Conservation (phyloP, 2,329 filamentous ascomycete genomes). For the Dactylellina sp. region DNA sequence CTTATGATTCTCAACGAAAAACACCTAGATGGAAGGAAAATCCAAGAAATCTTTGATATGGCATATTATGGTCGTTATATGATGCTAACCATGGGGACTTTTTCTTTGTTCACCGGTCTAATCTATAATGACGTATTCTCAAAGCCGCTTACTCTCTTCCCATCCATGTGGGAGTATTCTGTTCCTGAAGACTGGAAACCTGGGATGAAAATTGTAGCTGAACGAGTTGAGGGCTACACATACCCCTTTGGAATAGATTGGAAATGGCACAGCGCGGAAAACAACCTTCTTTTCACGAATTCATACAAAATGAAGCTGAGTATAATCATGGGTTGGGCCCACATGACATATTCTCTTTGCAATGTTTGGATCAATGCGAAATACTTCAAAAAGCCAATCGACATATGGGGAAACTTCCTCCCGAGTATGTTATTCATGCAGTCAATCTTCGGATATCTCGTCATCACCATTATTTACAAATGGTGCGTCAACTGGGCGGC, state of each 20-base stretch:
- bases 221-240: slow-evolving; percentile 79
- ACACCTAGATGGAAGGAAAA: slow-evolving; percentile 82
- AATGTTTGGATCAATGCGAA: slow-evolving; percentile 92
- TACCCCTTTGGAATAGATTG: slow-evolving; percentile 97
- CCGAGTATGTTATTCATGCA: slow-evolving; percentile 99
- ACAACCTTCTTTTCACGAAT: slow-evolving; percentile 95
- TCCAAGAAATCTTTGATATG: slow-evolving; percentile 98
- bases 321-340: slow-evolving; percentile 94
- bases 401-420: slow-evolving; percentile 97
- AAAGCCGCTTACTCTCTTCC: slow-evolving; percentile 87
- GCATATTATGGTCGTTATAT: slow-evolving; percentile 99
- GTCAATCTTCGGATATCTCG: slow-evolving; percentile 95
- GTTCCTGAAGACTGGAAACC: slow-evolving; percentile 75
- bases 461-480: slow-evolving; percentile 95
- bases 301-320: slow-evolving; percentile 99
- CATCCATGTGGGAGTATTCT: slow-evolving; percentile 86
- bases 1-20: slow-evolving; percentile 99
- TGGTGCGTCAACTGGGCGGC: slow-evolving; percentile 90
- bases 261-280: slow-evolving; percentile 96
- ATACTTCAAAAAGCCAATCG: slow-evolving; percentile 93
- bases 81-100: slow-evolving; percentile 96
- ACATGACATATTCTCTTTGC: slow-evolving; percentile 98
- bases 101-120: slow-evolving; percentile 95
- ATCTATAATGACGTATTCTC: slow-evolving; percentile 99
- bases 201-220: slow-evolving; percentile 74